Evolutionary conservation across 345 rosid species (phyloP), one percentile per base, ranked within the genome.

Genomic region (Trapa bicornis): DNA sequence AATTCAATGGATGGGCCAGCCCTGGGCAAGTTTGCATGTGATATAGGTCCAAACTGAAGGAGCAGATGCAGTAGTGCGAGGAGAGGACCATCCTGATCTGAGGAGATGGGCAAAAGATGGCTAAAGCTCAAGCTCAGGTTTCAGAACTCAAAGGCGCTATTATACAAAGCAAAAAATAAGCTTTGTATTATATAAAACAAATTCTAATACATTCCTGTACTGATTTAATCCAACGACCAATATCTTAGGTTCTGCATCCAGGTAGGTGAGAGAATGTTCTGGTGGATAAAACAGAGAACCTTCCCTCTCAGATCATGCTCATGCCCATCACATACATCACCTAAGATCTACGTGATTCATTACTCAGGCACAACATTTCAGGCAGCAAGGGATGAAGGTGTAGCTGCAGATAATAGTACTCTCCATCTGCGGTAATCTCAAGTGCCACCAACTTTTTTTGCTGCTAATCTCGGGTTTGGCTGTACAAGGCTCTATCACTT

Each of bases 231-330:
- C 29, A 13, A 2, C 16, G 60, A 54, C 29, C 58, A 15, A 36
- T 50, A 5, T 41, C 54, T 6, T 68, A 86, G 91, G 91, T 88
- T 73, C 85, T 88, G 62, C 89, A 86, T 74, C 89, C 29, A 22
- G 29, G 29, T 22, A 22, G 96, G 50, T 89, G 96, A 45, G 89
- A 88, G 77, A 88, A 88, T 77, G 84, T 88, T 64, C 76, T 88
- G 71, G 96, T 88, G 52, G 96, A 86, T 69, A 88, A 84, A 75
- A 84, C 96, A 48, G 96, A 88, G 77, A 84, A 88, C 73, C 89
- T 88, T 70, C 89, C 79, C 42, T 83, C 84, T 13, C 96, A 88
- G 91, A 91, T 52, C 2, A 52, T 3, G 2, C 57, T 14, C 5
- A 52, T 5, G n/a, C 57, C 2, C 5, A 52, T 22, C 35, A 6